Conservation (phyloP, 768 basidiomycete genomes). For the Butyriboletus loyo region DNA sequence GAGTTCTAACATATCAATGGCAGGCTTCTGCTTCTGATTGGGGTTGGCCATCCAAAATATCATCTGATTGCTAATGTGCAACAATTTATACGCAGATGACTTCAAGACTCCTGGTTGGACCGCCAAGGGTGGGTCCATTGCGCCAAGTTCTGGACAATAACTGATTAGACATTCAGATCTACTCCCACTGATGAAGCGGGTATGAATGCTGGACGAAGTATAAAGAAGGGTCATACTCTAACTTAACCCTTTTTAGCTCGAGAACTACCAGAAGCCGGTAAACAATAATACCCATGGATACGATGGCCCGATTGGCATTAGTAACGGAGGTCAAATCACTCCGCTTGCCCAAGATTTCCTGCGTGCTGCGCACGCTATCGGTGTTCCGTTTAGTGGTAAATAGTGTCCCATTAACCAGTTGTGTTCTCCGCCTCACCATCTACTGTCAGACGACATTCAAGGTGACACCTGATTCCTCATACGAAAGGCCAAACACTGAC, state of each 20-base stretch:
- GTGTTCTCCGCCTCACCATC: background rate
- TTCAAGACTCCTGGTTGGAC: constrained; percentile 73
- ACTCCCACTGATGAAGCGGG: constrained; percentile 69
- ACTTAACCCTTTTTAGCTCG: constrained; percentile 39
- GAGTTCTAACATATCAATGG: background rate
- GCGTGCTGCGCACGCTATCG: constrained; percentile 56
- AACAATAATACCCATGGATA: constrained; percentile 70
- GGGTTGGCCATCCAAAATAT: constrained; percentile 40
- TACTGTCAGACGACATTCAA: constrained; percentile 57
- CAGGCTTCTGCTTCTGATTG: constrained; percentile 69
- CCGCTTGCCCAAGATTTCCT: constrained; percentile 69
- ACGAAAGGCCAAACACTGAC: background rate
- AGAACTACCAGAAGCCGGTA: constrained; percentile 73
- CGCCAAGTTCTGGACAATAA: background rate
- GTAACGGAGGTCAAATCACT: constrained; percentile 63
- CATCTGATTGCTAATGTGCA: background rate
- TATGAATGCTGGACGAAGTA: constrained; percentile 12
- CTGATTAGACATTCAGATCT: constrained; percentile 43
- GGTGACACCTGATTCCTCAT: constrained; percentile 26
- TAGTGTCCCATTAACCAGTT: background rate
- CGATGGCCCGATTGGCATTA: constrained; percentile 71
- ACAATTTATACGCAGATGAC: constrained; percentile 44
- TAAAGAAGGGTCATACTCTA: background rate
- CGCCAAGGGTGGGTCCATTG: constrained; percentile 45
- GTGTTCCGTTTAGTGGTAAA: constrained; percentile 64